Conservation (phyloP, 306 rosid genomes). For the Castanea crenata region DNA sequence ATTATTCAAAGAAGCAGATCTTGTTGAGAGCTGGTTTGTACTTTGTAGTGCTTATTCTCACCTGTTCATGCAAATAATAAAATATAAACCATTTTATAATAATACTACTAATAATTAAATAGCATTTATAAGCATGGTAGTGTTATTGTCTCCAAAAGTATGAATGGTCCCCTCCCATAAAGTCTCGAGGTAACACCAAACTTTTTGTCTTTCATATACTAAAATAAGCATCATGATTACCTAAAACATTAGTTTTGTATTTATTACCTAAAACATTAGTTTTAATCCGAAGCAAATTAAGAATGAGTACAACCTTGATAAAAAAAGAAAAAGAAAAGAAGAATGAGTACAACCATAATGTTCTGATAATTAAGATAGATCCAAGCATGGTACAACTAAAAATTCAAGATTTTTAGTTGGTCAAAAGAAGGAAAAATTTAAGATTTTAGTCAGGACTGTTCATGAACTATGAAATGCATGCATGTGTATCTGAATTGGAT, state of each 20-base stretch:
- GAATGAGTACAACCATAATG: neutral
- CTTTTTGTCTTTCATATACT: neutral
- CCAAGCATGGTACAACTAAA: too few species aligned
- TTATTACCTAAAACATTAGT: neutral
- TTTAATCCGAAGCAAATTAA: neutral
- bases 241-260: neutral
- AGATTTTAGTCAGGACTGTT: too few species aligned
- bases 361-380: too few species aligned
- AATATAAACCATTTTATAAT: neutral
- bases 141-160: neutral
- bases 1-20: neutral
- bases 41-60: neutral
- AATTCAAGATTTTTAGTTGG: too few species aligned
- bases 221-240: neutral
- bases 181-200: neutral
- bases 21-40: neutral
- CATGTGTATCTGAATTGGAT: too few species aligned
- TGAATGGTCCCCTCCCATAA: conserved; percentile 6
- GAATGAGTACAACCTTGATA: neutral
- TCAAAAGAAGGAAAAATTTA: too few species aligned
- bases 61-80: neutral
- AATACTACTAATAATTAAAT: neutral
- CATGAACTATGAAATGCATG: too few species aligned
- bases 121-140: conserved; percentile 3
- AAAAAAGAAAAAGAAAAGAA: neutral